phyloP scores from a whole-genome alignment of 1,284 basidiomycete genomes.

The Trametes hirsuta region DNA sequence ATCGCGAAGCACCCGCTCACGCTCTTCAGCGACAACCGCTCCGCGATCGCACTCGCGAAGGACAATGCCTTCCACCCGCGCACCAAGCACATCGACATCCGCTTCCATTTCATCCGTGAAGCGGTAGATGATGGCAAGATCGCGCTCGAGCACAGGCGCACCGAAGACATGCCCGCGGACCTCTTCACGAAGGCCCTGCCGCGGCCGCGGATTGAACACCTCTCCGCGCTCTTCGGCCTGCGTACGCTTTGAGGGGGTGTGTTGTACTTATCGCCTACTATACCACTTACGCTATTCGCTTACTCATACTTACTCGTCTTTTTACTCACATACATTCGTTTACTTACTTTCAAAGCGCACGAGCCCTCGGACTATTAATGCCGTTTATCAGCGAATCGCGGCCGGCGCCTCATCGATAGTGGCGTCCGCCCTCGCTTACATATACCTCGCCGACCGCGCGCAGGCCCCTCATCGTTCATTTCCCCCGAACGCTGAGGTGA shows the following conservation, averaged over 20 bases:
- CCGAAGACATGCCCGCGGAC: slow-evolving; percentile 33
- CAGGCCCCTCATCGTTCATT: too few relatives aligned
- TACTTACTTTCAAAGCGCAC: too few relatives aligned
- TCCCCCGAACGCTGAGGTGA: too few relatives aligned
- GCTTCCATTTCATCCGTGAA: slow-evolving; percentile 37
- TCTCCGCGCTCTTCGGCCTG: slow-evolving; percentile 16
- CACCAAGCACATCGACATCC: slow-evolving; percentile 35
- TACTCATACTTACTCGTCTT: too few relatives aligned
- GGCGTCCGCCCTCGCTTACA: too few relatives aligned
- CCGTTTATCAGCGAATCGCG: too few relatives aligned
- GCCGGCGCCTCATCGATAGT: too few relatives aligned
- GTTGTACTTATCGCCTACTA: neutral
- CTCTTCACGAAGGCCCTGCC: slow-evolving; percentile 36
- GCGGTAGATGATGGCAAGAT: slow-evolving; percentile 24
- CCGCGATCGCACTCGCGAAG: slow-evolving; percentile 33
- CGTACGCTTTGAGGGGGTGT: neutral
- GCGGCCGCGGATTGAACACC: neutral
- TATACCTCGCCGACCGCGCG: too few relatives aligned
- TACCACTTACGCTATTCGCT: too few relatives aligned
- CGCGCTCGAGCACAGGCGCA: slow-evolving; percentile 23
- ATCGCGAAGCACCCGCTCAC: slow-evolving; percentile 28
- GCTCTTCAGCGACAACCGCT: slow-evolving; percentile 38
- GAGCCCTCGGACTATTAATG: too few relatives aligned
- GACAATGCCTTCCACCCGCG: slow-evolving; percentile 30
- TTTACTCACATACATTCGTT: too few relatives aligned